Evolutionary conservation across 306 rosid species (phyloP), one percentile per base, ranked within the genome.

Genomic region (Mucuna pruriens): DNA sequence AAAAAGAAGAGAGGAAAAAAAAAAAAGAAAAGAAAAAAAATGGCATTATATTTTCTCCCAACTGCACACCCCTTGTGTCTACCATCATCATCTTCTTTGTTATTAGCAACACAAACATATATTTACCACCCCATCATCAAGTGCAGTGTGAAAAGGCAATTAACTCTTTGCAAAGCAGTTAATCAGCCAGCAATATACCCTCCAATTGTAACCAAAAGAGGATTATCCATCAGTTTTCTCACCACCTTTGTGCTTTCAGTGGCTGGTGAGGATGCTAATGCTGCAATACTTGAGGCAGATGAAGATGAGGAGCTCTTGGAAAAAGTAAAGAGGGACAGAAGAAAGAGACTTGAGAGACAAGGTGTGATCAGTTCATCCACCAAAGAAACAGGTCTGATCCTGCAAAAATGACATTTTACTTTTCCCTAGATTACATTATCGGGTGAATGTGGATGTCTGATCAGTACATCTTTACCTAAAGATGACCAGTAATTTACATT

Each of bases 261-360:
- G 72, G 82, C 85, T 61, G 91, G 88, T 69, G 80, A 76, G 51
- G 81, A 63, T 74, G 90, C 93, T 4, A 86, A 83, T 87, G 98
- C 99, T 2, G 97, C 99, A 75, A 93, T 96, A 69, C 89, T 96
- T 61, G 99, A 96, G 70, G 97, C 99, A 40, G 99, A 96, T 6
- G 99, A 96, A 60, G 99, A 96, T 49, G 86, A 76, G 31, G 99
- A 96, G 82, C 98, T 93, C 16, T 29, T 96, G 91, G 98, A 96
- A 54, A 96, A 74, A 77, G 93, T 92, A 3, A 96, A 93, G 82
- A 74, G 40, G 66, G 99, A 96, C 65, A 92, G 99, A 78, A 91
- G 89, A 82, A 92, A 90, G 87, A 93, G 98, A 87, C 86, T 96
- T 80, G 99, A 93, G 77, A 93, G 61, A 62, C 99, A 96, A 79